phyloP scores from a whole-genome alignment of 768 basidiomycete species.

The Rossbeevera mucosa region DNA sequence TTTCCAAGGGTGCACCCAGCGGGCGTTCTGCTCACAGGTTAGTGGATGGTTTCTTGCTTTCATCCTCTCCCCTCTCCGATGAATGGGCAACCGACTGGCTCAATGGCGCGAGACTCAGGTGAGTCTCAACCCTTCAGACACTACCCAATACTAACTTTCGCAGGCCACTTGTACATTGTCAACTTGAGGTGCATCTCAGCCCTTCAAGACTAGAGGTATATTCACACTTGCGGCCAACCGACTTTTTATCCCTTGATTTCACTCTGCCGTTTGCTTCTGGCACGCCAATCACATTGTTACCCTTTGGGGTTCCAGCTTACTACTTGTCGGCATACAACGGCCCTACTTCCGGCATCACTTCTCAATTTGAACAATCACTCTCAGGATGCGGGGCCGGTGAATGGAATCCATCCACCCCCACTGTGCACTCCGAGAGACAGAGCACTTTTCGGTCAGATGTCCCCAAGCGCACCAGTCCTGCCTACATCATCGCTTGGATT shows the following conservation, averaged over 20 bases:
- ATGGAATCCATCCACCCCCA: constrained; percentile 34
- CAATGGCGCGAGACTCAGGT: constrained; percentile 48
- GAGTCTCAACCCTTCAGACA: constrained; percentile 7
- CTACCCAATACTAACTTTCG: constrained; percentile 10
- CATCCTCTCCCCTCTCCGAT: constrained; percentile 37
- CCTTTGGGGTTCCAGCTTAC: constrained; percentile 68
- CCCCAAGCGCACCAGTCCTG: constrained; percentile 17
- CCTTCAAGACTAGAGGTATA: constrained; percentile 56
- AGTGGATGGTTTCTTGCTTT: constrained; percentile 61
- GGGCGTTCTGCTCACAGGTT: constrained; percentile 44
- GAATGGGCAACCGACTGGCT: constrained; percentile 71
- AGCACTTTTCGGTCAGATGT: constrained; percentile 17
- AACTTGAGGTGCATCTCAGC: constrained; percentile 51
- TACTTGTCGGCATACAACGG: constrained; percentile 68
- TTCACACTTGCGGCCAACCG: constrained; percentile 53
- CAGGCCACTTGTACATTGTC: constrained; percentile 59
- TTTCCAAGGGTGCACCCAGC: constrained; percentile 30
- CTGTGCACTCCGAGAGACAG: constrained; percentile 18
- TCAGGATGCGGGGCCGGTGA: constrained; percentile 56
- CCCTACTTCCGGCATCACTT: constrained; percentile 54
- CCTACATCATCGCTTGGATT: constrained; percentile 68
- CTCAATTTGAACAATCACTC: constrained; percentile 62
- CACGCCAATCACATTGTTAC: constrained; percentile 65
- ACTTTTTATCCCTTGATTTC: constrained; percentile 47
- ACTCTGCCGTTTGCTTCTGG: constrained; percentile 48